Percentiles rank a stretch among this genome's conserved stretches.
phyloP scores from a whole-genome alignment of 805 yeast species.

The Spathaspora gorwiae region DNA sequence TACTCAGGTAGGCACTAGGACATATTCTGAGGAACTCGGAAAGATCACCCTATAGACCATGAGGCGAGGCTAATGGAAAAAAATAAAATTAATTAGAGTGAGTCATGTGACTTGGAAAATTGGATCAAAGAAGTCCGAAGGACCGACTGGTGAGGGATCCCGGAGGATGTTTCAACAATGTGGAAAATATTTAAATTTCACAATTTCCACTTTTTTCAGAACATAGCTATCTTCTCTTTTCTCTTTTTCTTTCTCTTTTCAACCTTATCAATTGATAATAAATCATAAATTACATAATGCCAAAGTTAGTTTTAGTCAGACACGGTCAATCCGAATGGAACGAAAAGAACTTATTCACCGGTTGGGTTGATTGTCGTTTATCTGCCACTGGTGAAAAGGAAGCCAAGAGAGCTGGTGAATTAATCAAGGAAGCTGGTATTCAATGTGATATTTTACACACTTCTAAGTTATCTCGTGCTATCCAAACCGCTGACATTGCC shows the following conservation, averaged over 20 bases:
- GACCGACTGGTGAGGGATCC: conserved; percentile 4
- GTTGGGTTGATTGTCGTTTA: conserved; percentile 95
- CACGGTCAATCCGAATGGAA: conserved; percentile 99
- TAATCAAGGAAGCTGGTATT: conserved; percentile 80
- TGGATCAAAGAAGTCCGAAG: conserved; percentile 7
- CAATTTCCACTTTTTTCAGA: background rate
- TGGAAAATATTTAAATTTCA: background rate
- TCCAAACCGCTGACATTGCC: conserved; percentile 95
- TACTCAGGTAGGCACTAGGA: no score
- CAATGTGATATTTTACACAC: conserved; percentile 88
- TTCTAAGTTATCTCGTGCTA: conserved; percentile 88
- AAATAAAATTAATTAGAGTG: background rate
- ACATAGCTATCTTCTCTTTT: background rate
- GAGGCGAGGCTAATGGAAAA: no score
- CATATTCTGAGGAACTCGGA: no score
- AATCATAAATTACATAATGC: conserved; percentile 23
- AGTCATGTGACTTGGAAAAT: background rate
- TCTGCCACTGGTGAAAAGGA: conserved; percentile 82
- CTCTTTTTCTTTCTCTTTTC: conserved; percentile 1
- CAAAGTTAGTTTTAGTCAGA: conserved; percentile 84
- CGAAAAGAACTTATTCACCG: conserved; percentile 96
- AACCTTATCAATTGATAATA: conserved; percentile 1
- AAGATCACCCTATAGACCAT: no score
- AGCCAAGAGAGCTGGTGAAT: conserved; percentile 90
- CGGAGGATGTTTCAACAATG: background rate